Conservation (phyloP, 2,329 filamentous ascomycete genomes). For the Hypoxylon rubiginosum region DNA sequence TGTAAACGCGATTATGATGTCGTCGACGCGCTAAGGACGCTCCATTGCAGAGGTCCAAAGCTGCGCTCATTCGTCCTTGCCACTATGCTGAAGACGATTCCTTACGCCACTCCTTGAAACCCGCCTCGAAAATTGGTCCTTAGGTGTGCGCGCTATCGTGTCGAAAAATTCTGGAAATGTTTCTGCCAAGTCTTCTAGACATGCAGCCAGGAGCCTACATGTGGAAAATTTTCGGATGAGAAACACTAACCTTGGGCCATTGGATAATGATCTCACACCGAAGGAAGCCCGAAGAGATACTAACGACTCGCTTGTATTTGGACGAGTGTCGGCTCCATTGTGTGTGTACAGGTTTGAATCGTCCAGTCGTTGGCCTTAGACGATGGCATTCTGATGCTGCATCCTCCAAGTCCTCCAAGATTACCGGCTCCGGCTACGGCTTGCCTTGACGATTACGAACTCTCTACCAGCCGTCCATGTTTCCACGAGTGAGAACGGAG, state of each 20-base stretch:
- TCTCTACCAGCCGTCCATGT: neutral
- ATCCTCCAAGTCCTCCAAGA: neutral
- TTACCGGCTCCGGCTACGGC: constrained; percentile 5
- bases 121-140: constrained; percentile 2
- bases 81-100: constrained; percentile 2
- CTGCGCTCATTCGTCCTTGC: constrained; percentile 20
- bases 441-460: constrained; percentile 5
- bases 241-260: neutral
- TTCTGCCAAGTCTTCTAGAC: neutral
- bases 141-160: neutral
- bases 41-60: constrained; percentile 11
- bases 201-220: neutral
- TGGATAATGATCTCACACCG: constrained; percentile 9
- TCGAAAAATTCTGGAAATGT: neutral
- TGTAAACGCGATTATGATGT: constrained; percentile 30
- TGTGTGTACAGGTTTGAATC: constrained; percentile 1
- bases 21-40: constrained; percentile 22
- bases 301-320: neutral
- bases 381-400: constrained; percentile 3
- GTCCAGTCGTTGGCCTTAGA: neutral
- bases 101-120: constrained; percentile 4
- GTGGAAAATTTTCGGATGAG: neutral
- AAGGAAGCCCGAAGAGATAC: constrained; percentile 13
- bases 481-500: neutral
- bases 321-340: neutral